Percentiles rank a stretch among this genome's conserved stretches.
Evolutionary conservation across 495 filamentous ascomycete genomes (phyloP).

Genomic region (Platismatia glauca): DNA sequence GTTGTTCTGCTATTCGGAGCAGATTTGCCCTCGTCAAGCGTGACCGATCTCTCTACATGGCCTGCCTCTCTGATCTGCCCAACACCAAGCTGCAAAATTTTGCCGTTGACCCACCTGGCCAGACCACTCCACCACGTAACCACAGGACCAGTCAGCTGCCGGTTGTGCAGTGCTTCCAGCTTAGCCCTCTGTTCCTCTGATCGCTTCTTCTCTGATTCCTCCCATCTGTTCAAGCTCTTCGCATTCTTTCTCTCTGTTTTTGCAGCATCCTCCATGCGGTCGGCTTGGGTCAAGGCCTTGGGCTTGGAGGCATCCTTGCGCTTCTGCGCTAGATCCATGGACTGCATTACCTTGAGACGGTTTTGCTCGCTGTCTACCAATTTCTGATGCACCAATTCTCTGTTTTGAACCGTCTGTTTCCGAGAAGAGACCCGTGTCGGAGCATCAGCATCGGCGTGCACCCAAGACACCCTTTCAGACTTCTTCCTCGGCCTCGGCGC

Average conservation of each 20-base stretch:
- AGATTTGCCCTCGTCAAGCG: not conserved
- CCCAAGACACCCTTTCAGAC: conserved; percentile 82
- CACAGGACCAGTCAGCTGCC: conserved; percentile 79
- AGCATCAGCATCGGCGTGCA: conserved; percentile 68
- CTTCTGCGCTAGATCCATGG: conserved; percentile 82
- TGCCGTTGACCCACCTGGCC: conserved; percentile 66
- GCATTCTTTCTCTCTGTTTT: conserved; percentile 73
- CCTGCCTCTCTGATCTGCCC: conserved; percentile 32
- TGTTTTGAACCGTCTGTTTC: conserved; percentile 72
- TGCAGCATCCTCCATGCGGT: conserved; percentile 76
- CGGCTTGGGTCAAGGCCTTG: conserved; percentile 77
- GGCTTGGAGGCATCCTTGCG: conserved; percentile 66
- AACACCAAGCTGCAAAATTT: conserved; percentile 60
- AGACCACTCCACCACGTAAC: conserved; percentile 89
- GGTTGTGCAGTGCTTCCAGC: conserved; percentile 75
- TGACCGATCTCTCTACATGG: conserved; percentile 18
- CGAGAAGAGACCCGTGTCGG: conserved; percentile 77
- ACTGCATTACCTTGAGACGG: conserved; percentile 65
- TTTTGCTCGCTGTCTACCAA: conserved; percentile 76
- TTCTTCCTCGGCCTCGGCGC: conserved; percentile 78
- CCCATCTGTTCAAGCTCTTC: conserved; percentile 90
- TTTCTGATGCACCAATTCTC: conserved; percentile 70
- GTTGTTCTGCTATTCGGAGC: not conserved
- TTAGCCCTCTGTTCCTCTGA: conserved; percentile 73
- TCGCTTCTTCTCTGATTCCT: conserved; percentile 77